A percentile compares a stretch with the other conserved stretches of the same genome.
Conservation (phyloP, 768 basidiomycete species). For the Chlorophyllum brunneum region DNA sequence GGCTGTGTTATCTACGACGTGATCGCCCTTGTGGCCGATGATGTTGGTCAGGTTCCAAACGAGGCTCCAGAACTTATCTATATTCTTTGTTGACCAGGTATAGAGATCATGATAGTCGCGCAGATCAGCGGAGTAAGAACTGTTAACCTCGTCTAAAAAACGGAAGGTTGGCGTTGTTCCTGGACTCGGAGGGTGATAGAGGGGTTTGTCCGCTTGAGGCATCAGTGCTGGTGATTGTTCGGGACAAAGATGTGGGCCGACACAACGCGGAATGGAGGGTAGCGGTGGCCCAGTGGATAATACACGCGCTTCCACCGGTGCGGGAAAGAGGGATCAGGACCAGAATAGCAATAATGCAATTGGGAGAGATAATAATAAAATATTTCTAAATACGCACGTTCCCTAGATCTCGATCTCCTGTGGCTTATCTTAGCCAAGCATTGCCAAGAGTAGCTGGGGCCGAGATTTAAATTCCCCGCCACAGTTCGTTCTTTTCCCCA, state of each 20-base stretch:
- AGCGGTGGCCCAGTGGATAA: not conserved
- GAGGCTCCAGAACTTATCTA: slow-evolving; percentile 63
- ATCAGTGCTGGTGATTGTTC: slow-evolving; percentile 2
- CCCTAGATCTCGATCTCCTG: slow-evolving; percentile 12
- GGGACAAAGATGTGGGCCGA: slow-evolving; percentile 9
- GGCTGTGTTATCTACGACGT: slow-evolving; percentile 53
- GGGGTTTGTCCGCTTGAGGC: slow-evolving; percentile 23
- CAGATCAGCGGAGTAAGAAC: slow-evolving; percentile 38
- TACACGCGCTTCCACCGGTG: slow-evolving; percentile 4
- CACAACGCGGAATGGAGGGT: not conserved
- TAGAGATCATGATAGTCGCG: slow-evolving; percentile 61
- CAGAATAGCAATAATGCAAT: slow-evolving; percentile 13
- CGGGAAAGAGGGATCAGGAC: not conserved
- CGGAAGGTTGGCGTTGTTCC: slow-evolving; percentile 42
- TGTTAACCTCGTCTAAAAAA: slow-evolving; percentile 51
- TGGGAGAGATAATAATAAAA: slow-evolving; percentile 14
- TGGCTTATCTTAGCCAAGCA: slow-evolving; percentile 16
- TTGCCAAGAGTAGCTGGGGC: slow-evolving; percentile 13
- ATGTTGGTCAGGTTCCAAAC: slow-evolving; percentile 71
- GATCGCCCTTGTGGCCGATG: slow-evolving; percentile 56
- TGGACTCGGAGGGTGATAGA: slow-evolving; percentile 41
- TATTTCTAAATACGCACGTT: slow-evolving; percentile 23
- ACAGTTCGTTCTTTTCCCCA: slow-evolving; percentile 14
- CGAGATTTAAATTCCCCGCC: slow-evolving; percentile 20
- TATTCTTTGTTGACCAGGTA: slow-evolving; percentile 56